Evolutionary conservation across 257 asterid genomes (phyloP).

Genomic region (Nicotiana paniculata): DNA sequence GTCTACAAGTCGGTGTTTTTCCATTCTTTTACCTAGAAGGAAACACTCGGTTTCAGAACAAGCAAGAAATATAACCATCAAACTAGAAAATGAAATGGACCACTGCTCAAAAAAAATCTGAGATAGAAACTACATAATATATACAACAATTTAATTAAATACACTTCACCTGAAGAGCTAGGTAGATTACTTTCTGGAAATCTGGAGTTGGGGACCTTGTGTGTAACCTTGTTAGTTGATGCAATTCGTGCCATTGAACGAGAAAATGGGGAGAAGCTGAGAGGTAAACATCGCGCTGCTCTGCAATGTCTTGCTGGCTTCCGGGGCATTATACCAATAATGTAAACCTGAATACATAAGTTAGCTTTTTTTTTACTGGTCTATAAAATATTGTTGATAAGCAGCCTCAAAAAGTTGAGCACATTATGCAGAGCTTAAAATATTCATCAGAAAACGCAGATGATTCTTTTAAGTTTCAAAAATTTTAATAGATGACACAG

Average conservation of each 20-base stretch:
- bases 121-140: neutral
- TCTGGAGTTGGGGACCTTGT: conserved; percentile 17
- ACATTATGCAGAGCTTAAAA: neutral
- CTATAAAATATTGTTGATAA: neutral
- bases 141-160: conserved; percentile 9
- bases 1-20: conserved; percentile 13
- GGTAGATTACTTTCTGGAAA: conserved; percentile 19
- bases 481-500: neutral
- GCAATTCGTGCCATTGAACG: conserved; percentile 48
- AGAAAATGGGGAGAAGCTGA: conserved; percentile 66
- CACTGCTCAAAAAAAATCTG: neutral
- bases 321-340: conserved; percentile 45
- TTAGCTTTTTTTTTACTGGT: neutral
- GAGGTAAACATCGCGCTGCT: conserved; percentile 23
- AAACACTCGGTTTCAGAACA: conserved; percentile 6
- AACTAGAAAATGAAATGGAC: neutral
- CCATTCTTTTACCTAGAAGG: conserved; percentile 31
- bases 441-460: neutral
- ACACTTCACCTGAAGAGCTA: conserved; percentile 33
- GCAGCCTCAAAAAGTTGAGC: neutral
- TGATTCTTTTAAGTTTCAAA: neutral
- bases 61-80: neutral
- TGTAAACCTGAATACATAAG: neutral
- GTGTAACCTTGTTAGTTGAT: conserved; percentile 29
- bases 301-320: conserved; percentile 29